phyloP scores from a whole-genome alignment of 1,139 yeast genomes.

The Insectozyma bohioensis region DNA sequence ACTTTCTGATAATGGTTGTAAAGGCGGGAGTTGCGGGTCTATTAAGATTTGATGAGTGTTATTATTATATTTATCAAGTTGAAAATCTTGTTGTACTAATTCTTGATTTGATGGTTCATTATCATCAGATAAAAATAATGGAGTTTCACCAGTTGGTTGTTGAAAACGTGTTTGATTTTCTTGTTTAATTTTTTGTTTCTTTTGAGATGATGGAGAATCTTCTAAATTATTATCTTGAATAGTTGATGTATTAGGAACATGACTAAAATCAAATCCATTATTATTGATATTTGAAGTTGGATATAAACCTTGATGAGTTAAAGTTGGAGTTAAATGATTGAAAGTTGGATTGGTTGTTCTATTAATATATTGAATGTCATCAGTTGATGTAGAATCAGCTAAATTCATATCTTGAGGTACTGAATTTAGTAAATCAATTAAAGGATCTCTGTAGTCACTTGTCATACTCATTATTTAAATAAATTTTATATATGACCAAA shows the following conservation, averaged over 20 bases:
- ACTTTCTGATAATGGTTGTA: constrained; percentile 37
- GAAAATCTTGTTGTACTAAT: constrained; percentile 12
- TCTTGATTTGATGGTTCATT: constrained; percentile 9
- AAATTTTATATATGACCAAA: background rate
- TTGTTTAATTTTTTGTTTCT: constrained; percentile 1
- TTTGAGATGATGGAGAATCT: constrained; percentile 7
- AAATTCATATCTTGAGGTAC: constrained; percentile 1
- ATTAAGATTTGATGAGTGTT: constrained; percentile 9
- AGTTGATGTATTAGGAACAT: no score
- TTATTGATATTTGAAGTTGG: constrained; percentile 5
- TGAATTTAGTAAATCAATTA: constrained; percentile 9
- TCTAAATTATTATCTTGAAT: no score
- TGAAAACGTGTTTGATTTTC: constrained; percentile 5
- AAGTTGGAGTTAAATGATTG: constrained; percentile 15
- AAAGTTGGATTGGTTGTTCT: constrained; percentile 14
- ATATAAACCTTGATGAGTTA: constrained; percentile 14
- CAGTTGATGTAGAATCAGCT: constrained; percentile 1
- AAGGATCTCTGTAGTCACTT: constrained; percentile 12
- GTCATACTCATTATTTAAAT: constrained; percentile 8
- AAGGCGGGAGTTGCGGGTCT: constrained; percentile 32
- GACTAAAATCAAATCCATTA: constrained; percentile 4
- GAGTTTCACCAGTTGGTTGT: constrained; percentile 12
- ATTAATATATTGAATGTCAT: constrained; percentile 38
- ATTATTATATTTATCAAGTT: constrained; percentile 8
- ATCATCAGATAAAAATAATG: constrained; percentile 9